These are phyloP conservation scores for Fomitopsis palustris DNA, from an alignment of 1,284 basidiomycete genomes.

Conservation along the genomic window DNA sequence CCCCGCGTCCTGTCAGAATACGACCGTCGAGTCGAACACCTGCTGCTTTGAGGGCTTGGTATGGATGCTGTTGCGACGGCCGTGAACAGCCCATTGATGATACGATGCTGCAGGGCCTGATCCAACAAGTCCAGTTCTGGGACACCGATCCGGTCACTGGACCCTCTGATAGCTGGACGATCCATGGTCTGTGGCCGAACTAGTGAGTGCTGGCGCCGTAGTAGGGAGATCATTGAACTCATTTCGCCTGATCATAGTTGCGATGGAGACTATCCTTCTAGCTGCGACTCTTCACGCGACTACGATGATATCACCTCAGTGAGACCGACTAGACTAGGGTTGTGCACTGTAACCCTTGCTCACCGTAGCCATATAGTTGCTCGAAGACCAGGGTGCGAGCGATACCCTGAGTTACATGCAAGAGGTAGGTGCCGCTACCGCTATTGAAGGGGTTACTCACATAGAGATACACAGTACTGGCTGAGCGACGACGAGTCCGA, in stretches of 20 bases:
- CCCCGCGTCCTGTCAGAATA: conserved; percentile 33
- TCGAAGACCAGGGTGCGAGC: conserved; percentile 54
- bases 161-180: conserved; percentile 69
- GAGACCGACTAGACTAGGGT: conserved; percentile 32
- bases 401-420: conserved; percentile 69
- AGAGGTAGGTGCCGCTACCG: conserved; percentile 29
- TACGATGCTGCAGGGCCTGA: not conserved
- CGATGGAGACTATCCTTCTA: conserved; percentile 57
- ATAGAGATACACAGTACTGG: conserved; percentile 52
- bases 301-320: conserved; percentile 50
- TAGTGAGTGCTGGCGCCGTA: conserved; percentile 40
- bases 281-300: conserved; percentile 63
- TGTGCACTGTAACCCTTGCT: no score
- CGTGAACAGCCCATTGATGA: not conserved
- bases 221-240: not conserved
- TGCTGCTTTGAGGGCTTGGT: conserved; percentile 36
- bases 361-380: conserved; percentile 49
- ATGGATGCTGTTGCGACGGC: conserved; percentile 16
- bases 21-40: conserved; percentile 18
- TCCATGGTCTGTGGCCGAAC: conserved; percentile 75
- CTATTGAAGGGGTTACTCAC: not conserved
- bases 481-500: conserved; percentile 57
- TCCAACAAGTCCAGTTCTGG: conserved; percentile 23
- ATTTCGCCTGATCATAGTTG: conserved; percentile 61
- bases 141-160: conserved; percentile 52